These are phyloP conservation scores for Melanopsichium pennsylvanicum DNA, from an alignment of 1,284 basidiomycete species.

Conservation along the genomic window DNA sequence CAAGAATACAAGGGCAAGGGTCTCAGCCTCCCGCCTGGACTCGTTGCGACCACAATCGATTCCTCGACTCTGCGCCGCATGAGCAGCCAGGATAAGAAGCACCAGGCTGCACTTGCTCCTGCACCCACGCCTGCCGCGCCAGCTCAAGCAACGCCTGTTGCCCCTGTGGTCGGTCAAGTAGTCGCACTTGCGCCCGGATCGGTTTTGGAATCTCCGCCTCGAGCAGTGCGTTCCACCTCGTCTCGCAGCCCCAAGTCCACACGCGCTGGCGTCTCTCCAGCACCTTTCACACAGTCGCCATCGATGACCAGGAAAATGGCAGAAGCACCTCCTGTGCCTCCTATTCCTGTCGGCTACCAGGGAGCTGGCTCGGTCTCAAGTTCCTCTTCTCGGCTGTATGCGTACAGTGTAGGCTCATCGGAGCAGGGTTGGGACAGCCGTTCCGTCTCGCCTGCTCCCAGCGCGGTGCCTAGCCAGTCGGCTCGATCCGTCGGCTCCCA, in stretches of 20 bases:
- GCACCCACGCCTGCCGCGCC: background rate
- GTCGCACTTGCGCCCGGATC: constrained; percentile 11
- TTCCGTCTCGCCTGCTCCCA: constrained; percentile 40
- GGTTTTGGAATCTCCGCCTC: constrained; percentile 22
- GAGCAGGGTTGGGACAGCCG: constrained; percentile 36
- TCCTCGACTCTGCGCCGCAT: constrained; percentile 33
- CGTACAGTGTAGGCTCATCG: constrained; percentile 20
- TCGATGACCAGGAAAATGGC: constrained; percentile 40
- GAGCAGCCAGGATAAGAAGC: constrained; percentile 22
- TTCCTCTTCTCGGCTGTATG: constrained; percentile 39
- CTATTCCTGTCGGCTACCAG: constrained; percentile 36
- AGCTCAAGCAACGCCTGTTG: background rate
- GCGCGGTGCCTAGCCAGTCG: constrained; percentile 43
- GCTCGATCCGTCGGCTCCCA: constrained; percentile 45
- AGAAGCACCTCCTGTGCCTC: constrained; percentile 49
- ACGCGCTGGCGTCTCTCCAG: constrained; percentile 16
- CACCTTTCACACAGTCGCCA: constrained; percentile 16
- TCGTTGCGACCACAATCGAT: constrained; percentile 52
- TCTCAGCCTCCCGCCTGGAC: constrained; percentile 51
- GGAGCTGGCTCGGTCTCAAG: constrained; percentile 17
- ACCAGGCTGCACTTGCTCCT: constrained; percentile 4
- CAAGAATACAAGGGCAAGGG: constrained; percentile 52
- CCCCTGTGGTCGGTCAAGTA: constrained; percentile 12
- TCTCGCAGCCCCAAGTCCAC: constrained; percentile 22
- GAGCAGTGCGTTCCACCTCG: constrained; percentile 2